Percentiles rank a stretch among this genome's conserved stretches.
These are phyloP conservation scores for Pseudogymnoascus sp. DNA, from an alignment of 2,329 filamentous ascomycete species.

Conservation along the genomic window DNA sequence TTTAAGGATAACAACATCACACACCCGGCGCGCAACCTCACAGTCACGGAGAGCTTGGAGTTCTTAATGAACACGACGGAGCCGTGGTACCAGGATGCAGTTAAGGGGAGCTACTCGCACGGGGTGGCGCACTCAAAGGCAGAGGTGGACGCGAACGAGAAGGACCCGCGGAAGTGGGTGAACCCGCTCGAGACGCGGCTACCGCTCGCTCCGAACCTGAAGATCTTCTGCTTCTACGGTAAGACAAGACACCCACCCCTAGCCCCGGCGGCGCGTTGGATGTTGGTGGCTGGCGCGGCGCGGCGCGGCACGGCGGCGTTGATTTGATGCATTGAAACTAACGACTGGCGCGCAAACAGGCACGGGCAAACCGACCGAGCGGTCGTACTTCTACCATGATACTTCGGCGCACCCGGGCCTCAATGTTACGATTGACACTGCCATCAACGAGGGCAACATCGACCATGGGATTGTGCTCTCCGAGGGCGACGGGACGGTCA, in stretches of 20 bases:
- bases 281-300: not conserved
- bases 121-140: constrained; percentile 73
- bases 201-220: constrained; percentile 79
- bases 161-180: constrained; percentile 78
- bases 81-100: constrained; percentile 72
- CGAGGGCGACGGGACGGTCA: constrained; percentile 94
- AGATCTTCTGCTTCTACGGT: constrained; percentile 95
- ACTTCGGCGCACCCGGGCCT: constrained; percentile 58
- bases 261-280: not conserved
- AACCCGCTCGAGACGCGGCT: constrained; percentile 88
- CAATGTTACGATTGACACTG: constrained; percentile 68
- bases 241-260: too few species aligned
- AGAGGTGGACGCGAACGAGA: constrained; percentile 76
- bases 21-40: constrained; percentile 66
- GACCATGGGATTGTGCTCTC: constrained; percentile 94
- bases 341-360: constrained; percentile 29
- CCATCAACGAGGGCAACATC: constrained; percentile 49
- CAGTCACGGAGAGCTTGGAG: constrained; percentile 65
- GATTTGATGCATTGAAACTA: not conserved
- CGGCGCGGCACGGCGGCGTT: not conserved
- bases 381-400: constrained; percentile 81
- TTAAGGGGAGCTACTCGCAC: constrained; percentile 73
- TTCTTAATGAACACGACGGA: constrained; percentile 76
- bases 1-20: constrained; percentile 65
- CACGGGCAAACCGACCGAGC: constrained; percentile 86